Percentiles rank a stretch among this genome's conserved stretches.
phyloP scores from a whole-genome alignment of 352 stramenopile genomes.

The Phytopythium chamaehyphon region DNA sequence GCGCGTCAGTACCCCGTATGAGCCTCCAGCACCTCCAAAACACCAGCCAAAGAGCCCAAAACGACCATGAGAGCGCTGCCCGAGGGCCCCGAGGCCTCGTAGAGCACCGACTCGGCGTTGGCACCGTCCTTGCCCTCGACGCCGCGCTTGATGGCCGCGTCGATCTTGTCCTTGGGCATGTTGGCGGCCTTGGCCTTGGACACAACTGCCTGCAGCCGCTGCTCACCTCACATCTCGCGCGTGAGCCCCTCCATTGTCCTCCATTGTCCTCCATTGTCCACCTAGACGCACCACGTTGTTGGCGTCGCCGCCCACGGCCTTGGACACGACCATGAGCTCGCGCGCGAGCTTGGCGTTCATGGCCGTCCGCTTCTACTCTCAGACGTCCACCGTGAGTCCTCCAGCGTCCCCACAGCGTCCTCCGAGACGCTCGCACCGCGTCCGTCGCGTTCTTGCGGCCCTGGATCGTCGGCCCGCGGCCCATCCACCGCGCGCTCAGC shows the following conservation, averaged over 20 bases:
- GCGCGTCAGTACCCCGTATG: background rate
- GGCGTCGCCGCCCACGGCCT: constrained; percentile 53
- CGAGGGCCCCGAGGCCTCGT: constrained; percentile 66
- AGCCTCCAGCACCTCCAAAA: background rate
- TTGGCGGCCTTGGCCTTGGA: constrained; percentile 78
- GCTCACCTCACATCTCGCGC: no score
- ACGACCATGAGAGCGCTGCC: constrained; percentile 70
- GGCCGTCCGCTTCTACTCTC: constrained; percentile 59
- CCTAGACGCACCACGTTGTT: constrained; percentile 58
- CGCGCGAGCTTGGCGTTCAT: constrained; percentile 74
- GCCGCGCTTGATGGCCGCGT: constrained; percentile 77
- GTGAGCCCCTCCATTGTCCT: background rate
- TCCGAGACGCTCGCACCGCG: constrained; percentile 29
- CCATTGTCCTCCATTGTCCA: no score
- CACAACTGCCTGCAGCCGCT: constrained; percentile 49
- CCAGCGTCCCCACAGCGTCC: background rate
- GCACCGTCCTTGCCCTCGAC: constrained; percentile 75
- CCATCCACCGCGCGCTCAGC: constrained; percentile 65
- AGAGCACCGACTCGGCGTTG: constrained; percentile 74
- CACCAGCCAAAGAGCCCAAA: background rate
- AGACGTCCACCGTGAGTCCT: background rate
- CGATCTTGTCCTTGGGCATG: constrained; percentile 83
- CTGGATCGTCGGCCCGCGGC: constrained; percentile 76
- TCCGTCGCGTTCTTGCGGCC: constrained; percentile 79
- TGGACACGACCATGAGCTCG: constrained; percentile 74